Base-by-base conservation (phyloP, 345 rosid species). In the Capsella bursapastoris region DNA sequence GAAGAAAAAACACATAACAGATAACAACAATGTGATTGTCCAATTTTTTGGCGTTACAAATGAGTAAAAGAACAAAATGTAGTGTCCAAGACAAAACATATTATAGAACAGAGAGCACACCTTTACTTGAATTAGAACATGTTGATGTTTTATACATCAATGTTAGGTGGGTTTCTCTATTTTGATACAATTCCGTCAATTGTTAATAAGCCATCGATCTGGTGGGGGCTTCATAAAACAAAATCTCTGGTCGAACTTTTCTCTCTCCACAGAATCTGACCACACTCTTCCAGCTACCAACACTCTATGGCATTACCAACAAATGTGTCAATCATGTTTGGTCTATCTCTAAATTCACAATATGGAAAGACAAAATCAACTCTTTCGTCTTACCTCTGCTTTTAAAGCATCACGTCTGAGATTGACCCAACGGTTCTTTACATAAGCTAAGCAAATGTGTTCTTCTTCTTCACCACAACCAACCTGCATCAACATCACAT, bases 271-370 rank as follows among this genome's bases (percentile, higher is more conserved):
- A 66, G 67, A 74, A 74, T 8, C 9, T 59, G 9, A 66, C 49
- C 61, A 67, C 73, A 57, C 45, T 59, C 45, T 68, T 18, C 79
- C 74, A 75, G 48, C 44, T 12, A n/a, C 79, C 79, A 50, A 74
- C 55, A 48, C 4, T 52, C 78, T 74, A 12, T 51, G 8, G 51
- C 51, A 74, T 66, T 44, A 74, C 27, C 27, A 22, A 66, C 11
- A 37, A 7, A 59, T 53, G 18, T 8, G 35, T 50, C 15, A 53
- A 35, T 45, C 16, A 38, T 58, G 25, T 13, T 31, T 53, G 58
- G 15, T 7, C 58, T 3, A 53, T 38, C 75, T 38, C 75, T 41
- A 25, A 4, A 50, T 50, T 50, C 29, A 50, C 29, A 22, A 51
- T 12, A 25, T 9, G 56, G 29, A 25, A 22, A 47, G 22, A 47